Conservation (phyloP, 2,329 filamentous ascomycete species). For the Nigrospora sphaerica region DNA sequence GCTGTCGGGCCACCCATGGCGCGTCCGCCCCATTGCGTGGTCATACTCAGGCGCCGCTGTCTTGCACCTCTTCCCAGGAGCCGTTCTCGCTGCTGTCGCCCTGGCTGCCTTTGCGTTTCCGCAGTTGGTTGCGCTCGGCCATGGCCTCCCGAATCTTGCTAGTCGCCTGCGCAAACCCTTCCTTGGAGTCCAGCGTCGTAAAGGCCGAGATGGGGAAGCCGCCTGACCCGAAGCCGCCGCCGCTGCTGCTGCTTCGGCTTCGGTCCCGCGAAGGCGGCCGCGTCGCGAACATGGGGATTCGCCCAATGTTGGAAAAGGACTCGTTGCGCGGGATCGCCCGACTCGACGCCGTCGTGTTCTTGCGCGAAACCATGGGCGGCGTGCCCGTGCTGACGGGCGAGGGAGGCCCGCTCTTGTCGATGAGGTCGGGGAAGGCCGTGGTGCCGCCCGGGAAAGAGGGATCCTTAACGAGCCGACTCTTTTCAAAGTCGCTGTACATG, state of each 20-base stretch:
- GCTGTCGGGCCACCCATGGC: too few species aligned
- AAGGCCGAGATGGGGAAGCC: constrained; percentile 65
- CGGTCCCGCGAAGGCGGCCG: constrained; percentile 75
- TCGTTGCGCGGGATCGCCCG: constrained; percentile 72
- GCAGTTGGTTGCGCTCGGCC: constrained; percentile 62
- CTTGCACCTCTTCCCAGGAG: constrained; percentile 1
- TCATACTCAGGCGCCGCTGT: not conserved
- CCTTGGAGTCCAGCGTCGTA: constrained; percentile 58
- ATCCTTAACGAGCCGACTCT: constrained; percentile 60
- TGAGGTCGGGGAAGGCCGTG: constrained; percentile 20
- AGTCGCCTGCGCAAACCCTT: constrained; percentile 74
- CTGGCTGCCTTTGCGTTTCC: constrained; percentile 38
- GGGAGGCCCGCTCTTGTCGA: constrained; percentile 15
- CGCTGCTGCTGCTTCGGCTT: constrained; percentile 63
- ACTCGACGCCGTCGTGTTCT: constrained; percentile 47
- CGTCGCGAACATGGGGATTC: constrained; percentile 84
- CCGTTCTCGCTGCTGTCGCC: not conserved
- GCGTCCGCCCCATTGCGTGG: too few species aligned
- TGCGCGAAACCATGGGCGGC: constrained; percentile 29
- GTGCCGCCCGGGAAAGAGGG: constrained; percentile 27
- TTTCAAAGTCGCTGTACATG: constrained; percentile 93
- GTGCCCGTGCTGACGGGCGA: constrained; percentile 10
- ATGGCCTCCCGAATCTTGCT: constrained; percentile 81
- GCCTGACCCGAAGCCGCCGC: constrained; percentile 51
- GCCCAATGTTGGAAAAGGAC: constrained; percentile 84